phyloP scores from a whole-genome alignment of 805 yeast species.

The Candida yuanshanica region DNA sequence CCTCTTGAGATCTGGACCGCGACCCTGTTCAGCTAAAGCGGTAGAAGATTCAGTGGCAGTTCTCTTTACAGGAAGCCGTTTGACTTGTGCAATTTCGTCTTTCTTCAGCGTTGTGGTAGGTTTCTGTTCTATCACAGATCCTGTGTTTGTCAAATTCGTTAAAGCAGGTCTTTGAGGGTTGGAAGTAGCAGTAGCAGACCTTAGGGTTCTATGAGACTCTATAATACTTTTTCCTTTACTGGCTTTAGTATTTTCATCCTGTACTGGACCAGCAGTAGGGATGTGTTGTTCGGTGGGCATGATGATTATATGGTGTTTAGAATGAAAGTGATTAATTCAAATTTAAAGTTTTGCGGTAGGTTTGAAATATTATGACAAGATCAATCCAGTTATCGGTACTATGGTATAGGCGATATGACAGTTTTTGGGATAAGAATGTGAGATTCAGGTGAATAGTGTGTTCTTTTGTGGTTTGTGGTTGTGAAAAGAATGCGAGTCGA shows the following conservation, averaged over 20 bases:
- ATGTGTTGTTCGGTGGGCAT: conserved; percentile 12
- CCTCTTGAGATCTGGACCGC: conserved; percentile 9
- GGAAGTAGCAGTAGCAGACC: not conserved
- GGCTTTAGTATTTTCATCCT: conserved; percentile 17
- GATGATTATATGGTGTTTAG: not conserved
- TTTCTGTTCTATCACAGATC: conserved; percentile 9
- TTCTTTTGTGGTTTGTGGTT: not conserved
- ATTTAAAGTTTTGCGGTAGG: too few species aligned
- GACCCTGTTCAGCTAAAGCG: conserved; percentile 6
- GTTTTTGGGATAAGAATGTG: conserved; percentile 1
- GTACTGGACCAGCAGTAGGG: conserved; percentile 7
- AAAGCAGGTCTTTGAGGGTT: conserved; percentile 20
- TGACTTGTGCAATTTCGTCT: conserved; percentile 1
- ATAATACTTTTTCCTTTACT: conserved; percentile 10
- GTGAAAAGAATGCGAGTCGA: not conserved
- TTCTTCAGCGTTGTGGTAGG: conserved; percentile 2
- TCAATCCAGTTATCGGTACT: too few species aligned
- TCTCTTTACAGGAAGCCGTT: conserved; percentile 36
- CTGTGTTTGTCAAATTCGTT: conserved; percentile 24
- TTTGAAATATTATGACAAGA: too few species aligned
- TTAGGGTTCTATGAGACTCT: conserved; percentile 1
- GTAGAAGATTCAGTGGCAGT: conserved; percentile 50
- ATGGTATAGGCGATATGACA: too few species aligned
- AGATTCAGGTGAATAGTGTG: not conserved
- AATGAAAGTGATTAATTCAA: too few species aligned